Percentiles rank a stretch among this genome's conserved stretches.
Conservation (phyloP, 2,329 filamentous ascomycete genomes). For the Sordariomycetes sp. region DNA sequence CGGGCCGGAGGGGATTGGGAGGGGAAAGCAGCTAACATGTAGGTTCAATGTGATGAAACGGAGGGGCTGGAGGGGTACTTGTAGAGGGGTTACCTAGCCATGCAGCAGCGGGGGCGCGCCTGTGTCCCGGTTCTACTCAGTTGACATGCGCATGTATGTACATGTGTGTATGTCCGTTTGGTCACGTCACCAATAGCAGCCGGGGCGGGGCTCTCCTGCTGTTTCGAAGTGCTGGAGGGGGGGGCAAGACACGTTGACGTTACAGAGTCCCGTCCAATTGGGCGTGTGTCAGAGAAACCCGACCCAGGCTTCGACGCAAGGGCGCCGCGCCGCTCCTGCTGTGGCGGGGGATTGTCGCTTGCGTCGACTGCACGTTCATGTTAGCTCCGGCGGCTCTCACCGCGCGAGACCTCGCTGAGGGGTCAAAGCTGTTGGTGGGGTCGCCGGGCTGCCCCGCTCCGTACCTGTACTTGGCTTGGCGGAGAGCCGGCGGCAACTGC, state of each 20-base stretch:
- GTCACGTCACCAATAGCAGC: not conserved
- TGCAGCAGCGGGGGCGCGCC: too few species aligned
- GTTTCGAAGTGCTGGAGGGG: not conserved
- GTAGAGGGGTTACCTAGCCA: too few species aligned
- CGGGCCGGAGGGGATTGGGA: too few species aligned
- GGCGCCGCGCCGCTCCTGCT: not conserved
- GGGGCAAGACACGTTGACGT: not conserved
- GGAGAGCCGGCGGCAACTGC: too few species aligned
- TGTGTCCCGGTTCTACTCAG: too few species aligned
- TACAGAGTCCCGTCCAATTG: not conserved
- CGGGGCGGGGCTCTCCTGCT: not conserved
- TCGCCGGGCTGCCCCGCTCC: not conserved
- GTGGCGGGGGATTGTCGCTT: not conserved
- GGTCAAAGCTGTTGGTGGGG: not conserved
- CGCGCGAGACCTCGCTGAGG: not conserved
- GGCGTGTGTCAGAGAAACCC: not conserved
- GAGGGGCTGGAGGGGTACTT: too few species aligned
- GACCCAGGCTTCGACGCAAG: not conserved
- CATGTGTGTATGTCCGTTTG: not conserved
- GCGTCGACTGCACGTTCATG: too few species aligned
- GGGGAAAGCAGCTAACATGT: too few species aligned
- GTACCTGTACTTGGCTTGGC: not conserved
- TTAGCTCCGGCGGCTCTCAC: not conserved
- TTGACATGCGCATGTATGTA: too few species aligned
- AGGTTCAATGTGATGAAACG: too few species aligned